Evolutionary conservation across 2,329 filamentous ascomycete genomes (phyloP), one percentile per base, ranked within the genome.

Genomic region (Cryoendolithus antarcticus): DNA sequence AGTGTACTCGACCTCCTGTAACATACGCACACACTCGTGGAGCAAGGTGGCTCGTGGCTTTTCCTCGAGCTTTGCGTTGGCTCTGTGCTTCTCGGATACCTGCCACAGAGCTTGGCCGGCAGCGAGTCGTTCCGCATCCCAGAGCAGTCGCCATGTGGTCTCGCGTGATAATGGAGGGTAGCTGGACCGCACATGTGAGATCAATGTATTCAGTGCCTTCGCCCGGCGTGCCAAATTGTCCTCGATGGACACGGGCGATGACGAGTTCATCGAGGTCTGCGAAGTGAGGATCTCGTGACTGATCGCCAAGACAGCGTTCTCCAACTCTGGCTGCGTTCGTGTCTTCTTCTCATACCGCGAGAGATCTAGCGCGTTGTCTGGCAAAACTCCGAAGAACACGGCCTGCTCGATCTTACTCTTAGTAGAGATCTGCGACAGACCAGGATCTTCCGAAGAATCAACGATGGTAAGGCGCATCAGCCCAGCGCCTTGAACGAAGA

Each of bases 401-500:
- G 88, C 88, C 62, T 98, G 88, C 55, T 95, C 86, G 31, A 98
- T 71, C 61, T 91, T 94, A 62, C 78, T 84, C 62, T 86, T 91
- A 5, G 85, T 82, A 1, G 83, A 88, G 10, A 93, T 74, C 48
- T 64, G 64, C 7, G 49, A 45, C 19, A 55, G 56, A 35, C 55
- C 79, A 12, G 74, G 66, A 4, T 79, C 75, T 9, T 74, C 78
- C 4, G 74, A 74, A 15, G 80, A 66, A 10, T 74, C 67, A 21
- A 74, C 54, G 9, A 66, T 64, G 37, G 63, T 62, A 30, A 77
- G 58, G 37, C 74, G 67, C 35, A 78, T 57, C n/a, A 77, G 57
- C 9, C 76, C 76, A 50, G 69, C 71, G 29, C 69, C 67, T 45
- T 71, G 65, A 40, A 77, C 58, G 55, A 77, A 76, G 19, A 21